Evolutionary conservation across 345 rosid species (phyloP).

Genomic region (Syzygium grande): DNA sequence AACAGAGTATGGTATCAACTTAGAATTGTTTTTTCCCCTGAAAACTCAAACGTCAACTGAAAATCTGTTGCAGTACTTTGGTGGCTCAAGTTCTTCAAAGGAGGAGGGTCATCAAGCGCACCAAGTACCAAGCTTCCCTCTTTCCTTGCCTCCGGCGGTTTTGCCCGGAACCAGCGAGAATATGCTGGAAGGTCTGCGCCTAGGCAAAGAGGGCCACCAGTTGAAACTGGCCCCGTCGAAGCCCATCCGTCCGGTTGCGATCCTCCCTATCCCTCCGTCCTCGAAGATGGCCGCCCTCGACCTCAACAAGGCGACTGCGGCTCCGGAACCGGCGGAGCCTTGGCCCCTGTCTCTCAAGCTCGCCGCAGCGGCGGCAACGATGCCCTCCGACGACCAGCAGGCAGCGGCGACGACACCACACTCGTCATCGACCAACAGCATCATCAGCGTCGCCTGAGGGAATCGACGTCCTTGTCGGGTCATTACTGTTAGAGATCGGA

Average conservation of each 20-base stretch:
- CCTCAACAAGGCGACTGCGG: slow-evolving; percentile 15
- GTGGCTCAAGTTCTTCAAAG: slow-evolving; percentile 14
- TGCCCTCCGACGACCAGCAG: slow-evolving; percentile 30
- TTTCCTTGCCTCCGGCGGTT: background rate
- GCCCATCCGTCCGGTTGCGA: slow-evolving; percentile 39
- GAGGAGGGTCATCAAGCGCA: slow-evolving; percentile 19
- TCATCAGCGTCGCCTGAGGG: slow-evolving; percentile 61
- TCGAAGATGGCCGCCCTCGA: slow-evolving; percentile 64
- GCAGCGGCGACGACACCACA: slow-evolving; percentile 29
- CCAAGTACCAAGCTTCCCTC: background rate
- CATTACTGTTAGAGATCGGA: background rate
- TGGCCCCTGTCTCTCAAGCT: slow-evolving; percentile 50
- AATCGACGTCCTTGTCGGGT: background rate
- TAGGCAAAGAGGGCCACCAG: background rate
- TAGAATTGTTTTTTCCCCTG: background rate
- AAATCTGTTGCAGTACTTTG: slow-evolving; percentile 16
- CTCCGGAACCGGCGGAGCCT: slow-evolving; percentile 11
- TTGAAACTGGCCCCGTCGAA: slow-evolving; percentile 4
- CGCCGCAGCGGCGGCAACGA: slow-evolving; percentile 18
- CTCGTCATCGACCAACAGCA: slow-evolving; percentile 47
- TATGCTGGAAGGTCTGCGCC: background rate
- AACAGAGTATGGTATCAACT: background rate
- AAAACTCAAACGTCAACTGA: background rate
- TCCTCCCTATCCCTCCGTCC: slow-evolving; percentile 52
- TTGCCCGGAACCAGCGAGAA: slow-evolving; percentile 12